phyloP scores from a whole-genome alignment of 805 yeast genomes.

The Metschnikowia continentalis region DNA sequence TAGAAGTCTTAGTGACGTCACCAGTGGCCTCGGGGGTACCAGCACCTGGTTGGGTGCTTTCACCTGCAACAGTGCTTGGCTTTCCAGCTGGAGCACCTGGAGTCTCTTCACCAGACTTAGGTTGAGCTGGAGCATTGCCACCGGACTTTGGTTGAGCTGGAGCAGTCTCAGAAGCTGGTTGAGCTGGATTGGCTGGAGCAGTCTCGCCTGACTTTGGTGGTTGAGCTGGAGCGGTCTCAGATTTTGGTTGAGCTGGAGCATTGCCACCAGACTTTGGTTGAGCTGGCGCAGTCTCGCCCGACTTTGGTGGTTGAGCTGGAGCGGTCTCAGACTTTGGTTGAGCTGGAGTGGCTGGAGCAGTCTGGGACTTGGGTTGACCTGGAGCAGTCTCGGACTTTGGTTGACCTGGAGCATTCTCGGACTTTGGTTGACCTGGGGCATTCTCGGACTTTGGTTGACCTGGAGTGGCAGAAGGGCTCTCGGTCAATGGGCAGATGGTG shows the following conservation, averaged over 20 bases:
- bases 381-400: background rate
- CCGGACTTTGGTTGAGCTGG: background rate
- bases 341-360: background rate
- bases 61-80: background rate
- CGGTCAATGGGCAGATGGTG: conserved; percentile 1
- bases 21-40: too few species aligned
- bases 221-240: background rate
- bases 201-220: background rate
- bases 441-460: background rate
- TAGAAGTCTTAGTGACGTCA: background rate
- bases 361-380: background rate
- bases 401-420: background rate
- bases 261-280: background rate
- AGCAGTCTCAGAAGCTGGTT: background rate
- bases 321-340: background rate
- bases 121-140: background rate
- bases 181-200: background rate
- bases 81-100: background rate
- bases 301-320: background rate
- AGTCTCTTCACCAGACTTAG: background rate
- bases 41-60: background rate
- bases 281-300: background rate
- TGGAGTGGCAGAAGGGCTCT: background rate
- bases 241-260: background rate
- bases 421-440: background rate